Conservation (phyloP, 2,329 filamentous ascomycete genomes). For the Pestalotiopsis sp. region DNA sequence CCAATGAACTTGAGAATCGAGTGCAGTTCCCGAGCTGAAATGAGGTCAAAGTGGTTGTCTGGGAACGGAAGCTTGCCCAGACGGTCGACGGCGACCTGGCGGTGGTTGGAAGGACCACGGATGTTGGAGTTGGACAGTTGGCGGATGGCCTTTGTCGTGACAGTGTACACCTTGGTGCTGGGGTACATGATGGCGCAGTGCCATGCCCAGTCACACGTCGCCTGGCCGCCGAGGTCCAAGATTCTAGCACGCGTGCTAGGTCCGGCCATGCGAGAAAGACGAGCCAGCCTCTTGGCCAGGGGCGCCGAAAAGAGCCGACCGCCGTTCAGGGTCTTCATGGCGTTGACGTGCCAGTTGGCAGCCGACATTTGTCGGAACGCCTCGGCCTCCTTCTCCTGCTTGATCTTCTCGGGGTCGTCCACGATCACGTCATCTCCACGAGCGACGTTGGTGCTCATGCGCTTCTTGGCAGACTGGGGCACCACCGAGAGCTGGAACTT, state of each 20-base stretch:
- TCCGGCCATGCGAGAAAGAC: constrained; percentile 53
- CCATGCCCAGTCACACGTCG: constrained; percentile 94
- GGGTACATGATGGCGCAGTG: constrained; percentile 85
- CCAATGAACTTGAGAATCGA: constrained; percentile 75
- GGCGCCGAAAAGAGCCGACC: constrained; percentile 67
- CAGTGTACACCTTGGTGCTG: constrained; percentile 84
- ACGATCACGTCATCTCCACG: constrained; percentile 69
- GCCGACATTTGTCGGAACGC: constrained; percentile 72
- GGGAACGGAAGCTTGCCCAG: constrained; percentile 84
- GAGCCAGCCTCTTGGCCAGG: constrained; percentile 62
- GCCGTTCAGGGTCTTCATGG: constrained; percentile 63
- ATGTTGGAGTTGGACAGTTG: constrained; percentile 75
- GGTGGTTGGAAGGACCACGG: constrained; percentile 85
- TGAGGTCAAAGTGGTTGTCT: constrained; percentile 84
- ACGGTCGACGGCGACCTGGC: constrained; percentile 75
- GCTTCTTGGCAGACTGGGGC: constrained; percentile 70
- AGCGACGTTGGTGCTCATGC: constrained; percentile 71
- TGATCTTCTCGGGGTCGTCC: constrained; percentile 65
- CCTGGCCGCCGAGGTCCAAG: constrained; percentile 84
- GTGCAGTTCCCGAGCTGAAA: constrained; percentile 87
- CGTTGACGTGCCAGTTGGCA: constrained; percentile 64
- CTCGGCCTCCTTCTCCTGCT: constrained; percentile 77
- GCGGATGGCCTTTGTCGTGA: constrained; percentile 72
- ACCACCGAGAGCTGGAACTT: constrained; percentile 79
- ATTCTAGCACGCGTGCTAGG: constrained; percentile 64